Evolutionary conservation across 495 filamentous ascomycete genomes (phyloP), one percentile per base, ranked within the genome.

Genomic region (Cercophora scortea): DNA sequence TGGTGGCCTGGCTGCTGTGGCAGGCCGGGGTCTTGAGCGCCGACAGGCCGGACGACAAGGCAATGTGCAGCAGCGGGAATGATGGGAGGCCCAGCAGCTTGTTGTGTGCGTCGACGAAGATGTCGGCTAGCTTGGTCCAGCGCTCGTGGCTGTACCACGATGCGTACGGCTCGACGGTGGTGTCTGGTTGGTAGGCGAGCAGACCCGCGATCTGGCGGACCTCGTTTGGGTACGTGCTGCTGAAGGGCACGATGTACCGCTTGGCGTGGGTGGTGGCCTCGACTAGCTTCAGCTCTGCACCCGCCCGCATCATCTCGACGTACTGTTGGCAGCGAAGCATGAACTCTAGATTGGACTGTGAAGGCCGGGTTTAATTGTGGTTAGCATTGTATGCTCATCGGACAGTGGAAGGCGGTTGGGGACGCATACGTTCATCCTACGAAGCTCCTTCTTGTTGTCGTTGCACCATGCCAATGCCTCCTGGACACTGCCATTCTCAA

Each of bases 21-120:
- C 93, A 98, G 10, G 90, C 81, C 1, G 93, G 94, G 3, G 94
- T 96, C 62, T 98, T 98, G 45, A 98, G 84, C 1, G 93, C 90
- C 0, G 91, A 96, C 17, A 98, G 78, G 17, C 93, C 93, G 1
- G 93, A 90, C 0, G 85, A 89, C 32, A 98, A 79, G 13, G 93
- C 94, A 55, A 90, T 89, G 66, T 96, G 89, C 16, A 98, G 78
- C n/a, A 95, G 77, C 3, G 94, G 94, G 11, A 82, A 78, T 6
- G 82, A 71, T 0, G 93, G 93, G 10, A 98, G 74, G n/a, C 84
- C 84, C 51, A 94, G 82, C 0, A 98, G 83, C 32, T 79, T 81
- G 74, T 96, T 88, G 70, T 96, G 88, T 9, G 90, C 95, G 51
- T 81, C 73, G 55, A 89, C 76, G 65, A 97, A 98, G 12, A 88